These are phyloP conservation scores for Fusarium vanettenii DNA, from an alignment of 2,329 filamentous ascomycete genomes.

Conservation along the genomic window DNA sequence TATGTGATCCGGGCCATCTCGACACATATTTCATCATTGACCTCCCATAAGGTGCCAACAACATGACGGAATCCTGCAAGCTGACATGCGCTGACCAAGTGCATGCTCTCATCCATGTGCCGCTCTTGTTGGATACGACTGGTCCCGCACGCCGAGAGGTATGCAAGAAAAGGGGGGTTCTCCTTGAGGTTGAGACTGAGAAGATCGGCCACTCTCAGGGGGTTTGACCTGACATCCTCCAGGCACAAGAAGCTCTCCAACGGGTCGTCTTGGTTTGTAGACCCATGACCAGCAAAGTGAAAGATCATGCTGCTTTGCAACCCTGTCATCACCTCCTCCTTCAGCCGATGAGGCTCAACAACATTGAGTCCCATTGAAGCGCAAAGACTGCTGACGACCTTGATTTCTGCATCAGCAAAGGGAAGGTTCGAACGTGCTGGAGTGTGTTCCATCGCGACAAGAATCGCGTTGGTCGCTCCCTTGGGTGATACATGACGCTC, in stretches of 20 bases:
- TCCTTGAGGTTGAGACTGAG: neutral
- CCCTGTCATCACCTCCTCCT: neutral
- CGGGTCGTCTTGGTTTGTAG: neutral
- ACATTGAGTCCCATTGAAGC: neutral
- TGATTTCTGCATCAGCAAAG: neutral
- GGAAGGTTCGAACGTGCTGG: neutral
- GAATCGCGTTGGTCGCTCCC: neutral
- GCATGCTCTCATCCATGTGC: neutral
- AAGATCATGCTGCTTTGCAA: neutral
- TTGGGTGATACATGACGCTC: neutral
- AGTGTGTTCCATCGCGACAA: neutral
- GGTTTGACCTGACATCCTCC: neutral
- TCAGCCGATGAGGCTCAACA: neutral
- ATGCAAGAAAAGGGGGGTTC: neutral
- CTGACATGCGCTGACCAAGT: neutral
- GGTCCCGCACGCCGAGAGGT: neutral
- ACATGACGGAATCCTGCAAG: neutral
- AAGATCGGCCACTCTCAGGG: neutral
- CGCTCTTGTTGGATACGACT: neutral
- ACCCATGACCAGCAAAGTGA: neutral
- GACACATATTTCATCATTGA: neutral
- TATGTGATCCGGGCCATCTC: too few species aligned
- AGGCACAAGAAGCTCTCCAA: neutral
- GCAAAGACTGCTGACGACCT: neutral
- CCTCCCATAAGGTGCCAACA: neutral